These are phyloP conservation scores for Cryptococcus jaspeensis DNA, from an alignment of 1,284 basidiomycete species.

Conservation along the genomic window DNA sequence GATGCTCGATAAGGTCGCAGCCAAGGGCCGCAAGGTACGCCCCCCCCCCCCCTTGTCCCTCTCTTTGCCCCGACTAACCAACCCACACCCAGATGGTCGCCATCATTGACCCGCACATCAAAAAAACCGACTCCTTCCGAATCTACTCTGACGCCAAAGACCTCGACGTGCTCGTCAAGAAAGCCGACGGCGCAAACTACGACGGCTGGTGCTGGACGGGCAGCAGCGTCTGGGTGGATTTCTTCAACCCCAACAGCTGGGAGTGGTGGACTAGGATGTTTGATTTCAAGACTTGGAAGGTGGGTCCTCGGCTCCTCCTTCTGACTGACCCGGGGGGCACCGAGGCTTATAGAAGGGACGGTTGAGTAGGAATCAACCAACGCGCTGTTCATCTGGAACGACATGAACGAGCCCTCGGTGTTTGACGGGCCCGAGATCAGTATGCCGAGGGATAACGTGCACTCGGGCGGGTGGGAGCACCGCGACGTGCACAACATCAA, in stretches of 20 bases:
- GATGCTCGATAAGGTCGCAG: constrained; percentile 88
- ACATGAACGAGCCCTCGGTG: constrained; percentile 99
- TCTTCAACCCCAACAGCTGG: constrained; percentile 89
- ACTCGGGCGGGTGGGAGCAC: constrained; percentile 92
- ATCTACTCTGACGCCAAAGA: constrained; percentile 84
- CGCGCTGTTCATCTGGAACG: constrained; percentile 91
- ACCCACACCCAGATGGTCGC: constrained; percentile 74
- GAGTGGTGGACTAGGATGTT: constrained; percentile 88
- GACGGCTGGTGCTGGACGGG: constrained; percentile 99
- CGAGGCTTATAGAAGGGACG: not conserved
- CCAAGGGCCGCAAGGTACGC: constrained; percentile 76
- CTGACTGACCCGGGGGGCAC: not conserved
- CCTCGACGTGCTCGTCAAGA: constrained; percentile 76
- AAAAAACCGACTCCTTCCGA: constrained; percentile 75
- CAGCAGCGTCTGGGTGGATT: constrained; percentile 92
- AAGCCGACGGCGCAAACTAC: constrained; percentile 76
- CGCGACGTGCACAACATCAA: constrained; percentile 68
- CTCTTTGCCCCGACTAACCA: not conserved
- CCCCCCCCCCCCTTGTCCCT: not conserved
- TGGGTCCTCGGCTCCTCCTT: constrained; percentile 16
- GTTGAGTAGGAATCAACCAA: constrained; percentile 58
- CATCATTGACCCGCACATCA: constrained; percentile 95
- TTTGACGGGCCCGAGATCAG: constrained; percentile 99
- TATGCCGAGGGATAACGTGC: constrained; percentile 90
- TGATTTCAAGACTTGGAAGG: constrained; percentile 59